phyloP scores from a whole-genome alignment of 306 rosid genomes.

The Erythrophleum fordii region DNA sequence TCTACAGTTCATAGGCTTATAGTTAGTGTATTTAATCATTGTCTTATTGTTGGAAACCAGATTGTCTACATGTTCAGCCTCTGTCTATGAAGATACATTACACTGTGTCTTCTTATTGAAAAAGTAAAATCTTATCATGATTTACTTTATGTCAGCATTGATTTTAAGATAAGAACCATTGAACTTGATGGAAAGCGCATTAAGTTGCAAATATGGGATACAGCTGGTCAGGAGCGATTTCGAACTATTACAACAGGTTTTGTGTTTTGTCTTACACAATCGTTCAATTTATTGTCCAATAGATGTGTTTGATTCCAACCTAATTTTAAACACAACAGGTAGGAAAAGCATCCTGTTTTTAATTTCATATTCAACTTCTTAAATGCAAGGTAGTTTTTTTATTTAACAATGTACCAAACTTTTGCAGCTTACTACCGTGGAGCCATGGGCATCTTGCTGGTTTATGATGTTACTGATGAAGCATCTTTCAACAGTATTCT shows the following conservation, averaged over 20 bases:
- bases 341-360: neutral
- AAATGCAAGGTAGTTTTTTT: neutral
- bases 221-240: slow-evolving; percentile 86
- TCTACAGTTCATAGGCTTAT: slow-evolving; percentile 14
- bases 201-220: slow-evolving; percentile 85
- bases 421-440: slow-evolving; percentile 79
- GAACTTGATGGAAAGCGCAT: slow-evolving; percentile 76
- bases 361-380: slow-evolving; percentile 14
- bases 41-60: slow-evolving; percentile 5
- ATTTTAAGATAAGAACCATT: slow-evolving; percentile 84
- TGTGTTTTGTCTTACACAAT: slow-evolving; percentile 25
- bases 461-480: slow-evolving; percentile 80
- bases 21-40: slow-evolving; percentile 1
- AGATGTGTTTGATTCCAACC: neutral
- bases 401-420: slow-evolving; percentile 22
- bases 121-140: neutral
- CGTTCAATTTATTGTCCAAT: slow-evolving; percentile 1
- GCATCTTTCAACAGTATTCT: slow-evolving; percentile 76
- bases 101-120: slow-evolving; percentile 14
- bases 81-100: neutral
- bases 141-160: slow-evolving; percentile 56
- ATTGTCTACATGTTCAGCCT: neutral
- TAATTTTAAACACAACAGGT: neutral
- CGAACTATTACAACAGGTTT: slow-evolving; percentile 80
- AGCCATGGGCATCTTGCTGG: slow-evolving; percentile 81